Percentiles rank a stretch among this genome's conserved stretches.
phyloP scores from a whole-genome alignment of 1,284 basidiomycete species.

The Gymnopus androsaceus region DNA sequence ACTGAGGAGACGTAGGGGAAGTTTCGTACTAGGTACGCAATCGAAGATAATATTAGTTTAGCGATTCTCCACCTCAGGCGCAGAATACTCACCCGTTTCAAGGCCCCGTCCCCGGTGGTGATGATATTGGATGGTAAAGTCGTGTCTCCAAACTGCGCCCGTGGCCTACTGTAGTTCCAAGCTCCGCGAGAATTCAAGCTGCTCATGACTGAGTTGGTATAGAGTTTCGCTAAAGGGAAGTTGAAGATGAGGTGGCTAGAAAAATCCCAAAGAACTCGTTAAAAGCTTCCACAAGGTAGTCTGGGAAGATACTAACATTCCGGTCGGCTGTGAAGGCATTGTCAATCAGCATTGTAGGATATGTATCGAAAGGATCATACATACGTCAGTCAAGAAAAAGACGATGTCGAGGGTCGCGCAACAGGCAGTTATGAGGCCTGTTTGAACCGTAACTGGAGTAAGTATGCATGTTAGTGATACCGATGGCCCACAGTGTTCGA shows the following conservation, averaged over 20 bases:
- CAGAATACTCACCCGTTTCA: background rate
- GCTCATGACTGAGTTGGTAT: conserved; percentile 45
- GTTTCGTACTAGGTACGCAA: background rate
- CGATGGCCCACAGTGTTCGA: background rate
- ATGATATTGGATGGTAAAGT: background rate
- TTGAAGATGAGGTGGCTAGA: conserved; percentile 43
- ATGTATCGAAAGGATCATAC: conserved; percentile 12
- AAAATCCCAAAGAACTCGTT: background rate
- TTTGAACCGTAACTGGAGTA: conserved; percentile 43
- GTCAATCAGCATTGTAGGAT: background rate
- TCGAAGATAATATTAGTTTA: background rate
- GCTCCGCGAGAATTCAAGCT: conserved; percentile 39
- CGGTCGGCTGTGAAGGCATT: conserved; percentile 25
- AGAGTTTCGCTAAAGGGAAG: conserved; percentile 43
- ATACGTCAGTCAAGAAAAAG: conserved; percentile 35
- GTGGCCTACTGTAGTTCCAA: conserved; percentile 29
- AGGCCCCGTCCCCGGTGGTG: background rate
- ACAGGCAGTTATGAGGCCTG: conserved; percentile 36
- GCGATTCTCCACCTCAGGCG: background rate
- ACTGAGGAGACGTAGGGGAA: background rate
- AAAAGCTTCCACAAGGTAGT: background rate
- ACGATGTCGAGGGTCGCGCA: conserved; percentile 36
- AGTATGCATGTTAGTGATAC: background rate
- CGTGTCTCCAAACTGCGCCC: background rate
- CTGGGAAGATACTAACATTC: conserved; percentile 29